These are phyloP conservation scores for Obba rivulosa DNA, from an alignment of 768 basidiomycete species.

Conservation along the genomic window DNA sequence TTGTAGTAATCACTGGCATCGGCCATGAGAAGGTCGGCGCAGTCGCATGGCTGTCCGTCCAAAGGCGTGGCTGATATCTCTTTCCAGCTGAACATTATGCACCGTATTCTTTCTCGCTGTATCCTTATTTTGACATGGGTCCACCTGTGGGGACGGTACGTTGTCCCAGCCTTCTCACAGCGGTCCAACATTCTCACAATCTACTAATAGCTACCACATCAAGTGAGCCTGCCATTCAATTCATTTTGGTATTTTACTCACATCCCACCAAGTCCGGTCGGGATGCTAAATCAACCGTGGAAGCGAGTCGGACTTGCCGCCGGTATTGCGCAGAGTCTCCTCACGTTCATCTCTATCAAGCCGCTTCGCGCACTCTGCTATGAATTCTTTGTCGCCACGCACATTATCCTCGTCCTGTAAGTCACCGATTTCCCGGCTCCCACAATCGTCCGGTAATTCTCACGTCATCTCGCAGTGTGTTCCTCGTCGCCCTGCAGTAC, in stretches of 20 bases:
- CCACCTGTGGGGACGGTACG: constrained; percentile 30
- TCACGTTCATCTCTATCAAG: constrained; percentile 32
- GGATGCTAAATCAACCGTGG: constrained; percentile 5
- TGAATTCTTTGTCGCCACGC: constrained; percentile 31
- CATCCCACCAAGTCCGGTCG: constrained; percentile 1
- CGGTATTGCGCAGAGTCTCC: constrained; percentile 29
- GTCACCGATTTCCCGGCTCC: constrained; percentile 3
- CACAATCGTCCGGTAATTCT: neutral
- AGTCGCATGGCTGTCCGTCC: neutral
- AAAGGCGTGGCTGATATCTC: neutral
- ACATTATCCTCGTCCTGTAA: constrained; percentile 23
- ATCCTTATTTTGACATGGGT: constrained; percentile 39
- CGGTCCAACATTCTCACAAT: neutral
- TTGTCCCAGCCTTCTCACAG: neutral
- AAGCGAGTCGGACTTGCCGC: constrained; percentile 17
- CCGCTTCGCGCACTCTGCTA: constrained; percentile 36
- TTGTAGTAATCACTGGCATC: constrained; percentile 44
- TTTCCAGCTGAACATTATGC: constrained; percentile 34
- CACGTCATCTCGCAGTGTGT: constrained; percentile 25
- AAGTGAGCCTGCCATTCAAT: neutral
- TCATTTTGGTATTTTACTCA: neutral
- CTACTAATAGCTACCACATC: constrained; percentile 7
- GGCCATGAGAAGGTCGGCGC: constrained; percentile 40
- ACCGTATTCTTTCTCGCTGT: constrained; percentile 39
- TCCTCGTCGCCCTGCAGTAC: constrained; percentile 33